Evolutionary conservation across 768 basidiomycete genomes (phyloP).

Genomic region (Pleurotus citrinopileatus): DNA sequence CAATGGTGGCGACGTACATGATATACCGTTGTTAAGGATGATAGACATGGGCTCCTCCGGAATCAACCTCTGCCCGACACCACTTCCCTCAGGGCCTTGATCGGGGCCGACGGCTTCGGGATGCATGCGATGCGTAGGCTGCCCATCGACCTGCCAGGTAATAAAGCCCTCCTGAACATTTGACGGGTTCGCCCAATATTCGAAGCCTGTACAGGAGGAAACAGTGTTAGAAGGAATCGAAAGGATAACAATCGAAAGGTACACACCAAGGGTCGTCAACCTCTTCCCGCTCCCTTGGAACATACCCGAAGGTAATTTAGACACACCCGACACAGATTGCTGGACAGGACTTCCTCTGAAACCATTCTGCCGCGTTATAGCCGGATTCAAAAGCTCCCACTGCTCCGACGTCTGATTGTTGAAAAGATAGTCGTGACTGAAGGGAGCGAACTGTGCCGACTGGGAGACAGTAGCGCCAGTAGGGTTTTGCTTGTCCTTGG

Average conservation of each 20-base stretch:
- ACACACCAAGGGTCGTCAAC: conserved; percentile 47
- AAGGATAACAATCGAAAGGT: neutral
- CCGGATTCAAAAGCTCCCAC: conserved; percentile 30
- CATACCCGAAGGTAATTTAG: conserved; percentile 45
- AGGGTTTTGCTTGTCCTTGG: conserved; percentile 49
- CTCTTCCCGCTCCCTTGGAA: conserved; percentile 56
- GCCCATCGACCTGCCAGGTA: conserved; percentile 70
- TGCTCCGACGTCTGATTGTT: conserved; percentile 29
- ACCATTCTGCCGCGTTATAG: conserved; percentile 31
- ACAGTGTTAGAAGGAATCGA: neutral
- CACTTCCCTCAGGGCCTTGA: conserved; percentile 32
- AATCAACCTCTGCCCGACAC: conserved; percentile 57
- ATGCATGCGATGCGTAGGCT: conserved; percentile 45
- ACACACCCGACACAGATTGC: conserved; percentile 51
- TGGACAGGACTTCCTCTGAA: conserved; percentile 57
- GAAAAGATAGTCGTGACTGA: conserved; percentile 38
- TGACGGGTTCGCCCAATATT: conserved; percentile 66
- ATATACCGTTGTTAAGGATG: conserved; percentile 62
- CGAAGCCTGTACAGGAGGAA: conserved; percentile 49
- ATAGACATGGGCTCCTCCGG: conserved; percentile 61
- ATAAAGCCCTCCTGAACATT: conserved; percentile 58
- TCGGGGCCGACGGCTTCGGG: conserved; percentile 50
- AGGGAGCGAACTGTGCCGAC: conserved; percentile 67
- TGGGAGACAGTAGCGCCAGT: conserved; percentile 66
- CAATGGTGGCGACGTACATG: conserved; percentile 32